Evolutionary conservation across 2,329 filamentous ascomycete genomes (phyloP).

Genomic region (Ophiostoma australiae): DNA sequence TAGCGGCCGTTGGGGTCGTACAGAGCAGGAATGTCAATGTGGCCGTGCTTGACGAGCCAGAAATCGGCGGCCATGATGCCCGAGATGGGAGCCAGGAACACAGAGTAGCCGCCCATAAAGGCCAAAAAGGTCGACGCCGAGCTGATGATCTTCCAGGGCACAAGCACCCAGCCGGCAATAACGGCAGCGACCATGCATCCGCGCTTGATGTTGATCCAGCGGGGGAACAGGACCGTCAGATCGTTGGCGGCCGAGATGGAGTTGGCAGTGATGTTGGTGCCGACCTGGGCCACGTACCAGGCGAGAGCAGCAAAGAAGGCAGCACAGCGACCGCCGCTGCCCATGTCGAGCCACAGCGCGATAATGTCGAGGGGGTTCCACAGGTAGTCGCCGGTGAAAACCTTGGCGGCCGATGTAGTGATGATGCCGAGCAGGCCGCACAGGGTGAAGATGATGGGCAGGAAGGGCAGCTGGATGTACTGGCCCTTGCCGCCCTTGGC

Average conservation of each 20-base stretch:
- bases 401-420: slow-evolving; percentile 50
- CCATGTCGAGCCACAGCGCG: slow-evolving; percentile 41
- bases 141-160: slow-evolving; percentile 61
- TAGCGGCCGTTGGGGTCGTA: slow-evolving; percentile 42
- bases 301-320: slow-evolving; percentile 46
- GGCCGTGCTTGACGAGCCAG: slow-evolving; percentile 36
- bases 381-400: slow-evolving; percentile 47
- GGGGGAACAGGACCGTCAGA: slow-evolving; percentile 49
- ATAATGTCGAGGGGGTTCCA: slow-evolving; percentile 49
- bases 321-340: slow-evolving; percentile 40
- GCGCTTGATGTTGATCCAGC: slow-evolving; percentile 51
- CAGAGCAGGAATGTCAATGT: slow-evolving; percentile 40
- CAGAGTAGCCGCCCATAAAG: slow-evolving; percentile 60
- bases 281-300: slow-evolving; percentile 52
- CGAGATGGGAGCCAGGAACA: slow-evolving; percentile 40
- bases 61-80: slow-evolving; percentile 41
- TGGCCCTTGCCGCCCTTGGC: slow-evolving; percentile 37
- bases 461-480: slow-evolving; percentile 40
- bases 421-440: slow-evolving; percentile 53
- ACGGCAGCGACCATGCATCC: slow-evolving; percentile 54
- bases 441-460: slow-evolving; percentile 46
- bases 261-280: slow-evolving; percentile 55
- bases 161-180: slow-evolving; percentile 55
- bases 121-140: slow-evolving; percentile 55
- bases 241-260: slow-evolving; percentile 52